These are phyloP conservation scores for Striga hermonthica DNA, from an alignment of 305 asterid genomes.

Conservation along the genomic window DNA sequence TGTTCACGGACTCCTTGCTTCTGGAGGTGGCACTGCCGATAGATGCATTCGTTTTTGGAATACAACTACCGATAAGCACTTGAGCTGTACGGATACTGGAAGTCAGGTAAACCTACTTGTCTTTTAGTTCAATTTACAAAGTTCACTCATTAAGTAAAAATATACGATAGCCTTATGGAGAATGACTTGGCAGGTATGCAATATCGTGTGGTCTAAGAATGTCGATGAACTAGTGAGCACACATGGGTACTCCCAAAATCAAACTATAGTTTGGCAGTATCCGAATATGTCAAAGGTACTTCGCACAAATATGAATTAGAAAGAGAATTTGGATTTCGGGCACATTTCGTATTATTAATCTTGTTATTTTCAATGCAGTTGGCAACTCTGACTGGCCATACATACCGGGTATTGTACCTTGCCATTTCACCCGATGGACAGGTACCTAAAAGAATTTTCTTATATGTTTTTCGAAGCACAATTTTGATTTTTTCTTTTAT, in stretches of 20 bases:
- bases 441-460: constrained; percentile 42
- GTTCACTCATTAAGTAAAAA: too few relatives aligned
- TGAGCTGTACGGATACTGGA: constrained; percentile 92
- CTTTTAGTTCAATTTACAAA: background rate
- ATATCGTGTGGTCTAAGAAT: constrained; percentile 97
- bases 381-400: constrained; percentile 91
- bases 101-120: constrained; percentile 64
- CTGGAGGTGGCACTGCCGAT: constrained; percentile 98
- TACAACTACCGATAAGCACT: constrained; percentile 75
- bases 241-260: constrained; percentile 97
- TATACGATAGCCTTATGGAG: too few relatives aligned
- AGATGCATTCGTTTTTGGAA: constrained; percentile 97
- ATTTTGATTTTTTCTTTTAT: background rate
- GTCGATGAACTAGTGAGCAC: constrained; percentile 97
- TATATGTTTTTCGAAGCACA: background rate
- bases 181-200: constrained; percentile 72
- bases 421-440: constrained; percentile 99
- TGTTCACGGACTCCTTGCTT: constrained; percentile 92
- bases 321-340: constrained; percentile 4
- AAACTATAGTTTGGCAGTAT: constrained; percentile 88
- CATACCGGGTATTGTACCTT: constrained; percentile 85
- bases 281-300: constrained; percentile 94
- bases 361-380: constrained; percentile 47
- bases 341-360: constrained; percentile 8
- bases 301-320: constrained; percentile 6